Conservation (phyloP, 1,284 basidiomycete species). For the Coniophora puteana region DNA sequence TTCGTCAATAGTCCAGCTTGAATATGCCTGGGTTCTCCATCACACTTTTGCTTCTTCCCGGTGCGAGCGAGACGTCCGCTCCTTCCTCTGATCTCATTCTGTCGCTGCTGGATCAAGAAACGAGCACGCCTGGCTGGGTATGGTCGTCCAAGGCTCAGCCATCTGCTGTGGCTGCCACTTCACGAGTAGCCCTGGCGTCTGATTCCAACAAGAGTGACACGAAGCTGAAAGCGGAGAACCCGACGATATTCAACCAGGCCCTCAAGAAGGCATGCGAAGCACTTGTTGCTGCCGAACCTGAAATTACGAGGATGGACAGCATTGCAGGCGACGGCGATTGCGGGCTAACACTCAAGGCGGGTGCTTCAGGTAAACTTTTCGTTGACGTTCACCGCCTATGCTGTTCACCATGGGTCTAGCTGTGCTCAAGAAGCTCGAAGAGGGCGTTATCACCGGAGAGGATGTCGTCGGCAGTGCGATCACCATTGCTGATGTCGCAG, state of each 20-base stretch:
- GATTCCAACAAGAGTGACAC: too few relatives aligned
- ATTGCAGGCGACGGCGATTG: constrained; percentile 77
- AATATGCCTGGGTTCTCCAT: constrained; percentile 96
- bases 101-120: constrained; percentile 72
- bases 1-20: constrained; percentile 65
- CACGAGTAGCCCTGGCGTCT: constrained; percentile 17
- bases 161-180: constrained; percentile 17
- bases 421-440: constrained; percentile 38
- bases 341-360: constrained; percentile 81
- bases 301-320: constrained; percentile 87
- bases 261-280: constrained; percentile 67
- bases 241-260: constrained; percentile 52
- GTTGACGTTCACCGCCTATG: constrained; percentile 33
- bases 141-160: constrained; percentile 53
- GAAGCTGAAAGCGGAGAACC: constrained; percentile 41
- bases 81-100: constrained; percentile 55
- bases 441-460: constrained; percentile 35
- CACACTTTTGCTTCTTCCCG: constrained; percentile 79
- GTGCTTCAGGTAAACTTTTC: constrained; percentile 43
- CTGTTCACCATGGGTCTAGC: constrained; percentile 22
- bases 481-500: constrained; percentile 69
- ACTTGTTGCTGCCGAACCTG: constrained; percentile 76
- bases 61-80: constrained; percentile 29
- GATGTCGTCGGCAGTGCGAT: constrained; percentile 64
- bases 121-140: constrained; percentile 81